Conservation (phyloP, 768 basidiomycete genomes). For the Collybia nuda region DNA sequence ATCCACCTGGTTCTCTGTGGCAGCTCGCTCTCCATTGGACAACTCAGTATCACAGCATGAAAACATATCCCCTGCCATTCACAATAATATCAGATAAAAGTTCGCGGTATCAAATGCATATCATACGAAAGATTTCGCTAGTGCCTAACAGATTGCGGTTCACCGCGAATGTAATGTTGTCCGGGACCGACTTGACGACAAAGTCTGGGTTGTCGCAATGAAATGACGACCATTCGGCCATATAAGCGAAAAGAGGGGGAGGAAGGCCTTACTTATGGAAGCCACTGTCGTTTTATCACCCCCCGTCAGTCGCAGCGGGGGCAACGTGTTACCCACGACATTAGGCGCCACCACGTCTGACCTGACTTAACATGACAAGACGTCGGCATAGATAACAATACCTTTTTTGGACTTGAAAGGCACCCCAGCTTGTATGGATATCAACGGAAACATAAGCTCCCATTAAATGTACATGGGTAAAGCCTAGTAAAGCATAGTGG, state of each 20-base stretch:
- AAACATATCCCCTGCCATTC: conserved; percentile 65
- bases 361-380: conserved; percentile 1
- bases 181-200: conserved; percentile 50
- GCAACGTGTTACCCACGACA: neutral
- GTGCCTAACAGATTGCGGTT: conserved; percentile 45
- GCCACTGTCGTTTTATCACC: neutral
- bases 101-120: conserved; percentile 5
- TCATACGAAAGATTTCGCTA: conserved; percentile 67
- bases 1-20: conserved; percentile 41
- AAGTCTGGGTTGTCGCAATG: conserved; percentile 54
- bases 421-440: conserved; percentile 12
- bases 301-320: neutral
- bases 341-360: neutral
- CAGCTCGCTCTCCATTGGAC: conserved; percentile 11
- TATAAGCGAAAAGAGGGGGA: conserved; percentile 3
- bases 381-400: neutral
- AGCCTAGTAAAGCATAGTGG: conserved; percentile 23
- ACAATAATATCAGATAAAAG: conserved; percentile 6
- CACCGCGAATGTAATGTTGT: conserved; percentile 50
- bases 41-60: conserved; percentile 44
- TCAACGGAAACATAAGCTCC: conserved; percentile 20
- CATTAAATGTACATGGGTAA: conserved; percentile 35
- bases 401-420: neutral
- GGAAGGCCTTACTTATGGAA: neutral
- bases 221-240: conserved; percentile 35